Evolutionary conservation across 2,329 filamentous ascomycete species (phyloP).

Genomic region (Aspergillus terreus): DNA sequence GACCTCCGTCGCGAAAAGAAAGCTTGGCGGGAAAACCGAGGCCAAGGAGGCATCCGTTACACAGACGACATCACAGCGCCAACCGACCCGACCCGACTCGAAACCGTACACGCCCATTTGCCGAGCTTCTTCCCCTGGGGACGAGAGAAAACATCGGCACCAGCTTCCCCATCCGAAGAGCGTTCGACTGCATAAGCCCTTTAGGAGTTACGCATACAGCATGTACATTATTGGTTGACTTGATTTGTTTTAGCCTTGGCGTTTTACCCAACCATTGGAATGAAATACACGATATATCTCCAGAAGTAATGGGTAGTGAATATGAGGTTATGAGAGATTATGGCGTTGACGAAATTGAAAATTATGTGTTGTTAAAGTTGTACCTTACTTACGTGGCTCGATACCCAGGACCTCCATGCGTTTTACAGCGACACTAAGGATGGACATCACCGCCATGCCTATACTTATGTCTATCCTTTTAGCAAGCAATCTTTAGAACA

Average conservation of each 20-base stretch:
- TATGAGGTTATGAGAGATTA: no score
- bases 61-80: conserved; percentile 36
- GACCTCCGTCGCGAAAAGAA: conserved; percentile 44
- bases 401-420: no score
- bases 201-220: not conserved
- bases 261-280: no score
- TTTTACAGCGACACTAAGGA: no score
- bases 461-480: no score
- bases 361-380: no score
- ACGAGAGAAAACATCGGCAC: conserved; percentile 23
- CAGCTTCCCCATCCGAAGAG: conserved; percentile 21
- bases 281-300: no score
- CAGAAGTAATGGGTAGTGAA: no score
- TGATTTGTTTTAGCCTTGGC: not conserved
- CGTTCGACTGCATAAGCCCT: conserved; percentile 1
- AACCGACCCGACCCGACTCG: conserved; percentile 34
- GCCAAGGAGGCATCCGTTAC: conserved; percentile 34
- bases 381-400: no score
- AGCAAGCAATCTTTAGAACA: no score
- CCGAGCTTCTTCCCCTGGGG: conserved; percentile 26
- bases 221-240: not conserved
- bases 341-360: no score
- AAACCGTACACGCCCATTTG: conserved; percentile 30
- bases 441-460: no score
- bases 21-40: conserved; percentile 36